Base-by-base conservation (phyloP, 1,284 basidiomycete species). In the Malassezia restricta region DNA sequence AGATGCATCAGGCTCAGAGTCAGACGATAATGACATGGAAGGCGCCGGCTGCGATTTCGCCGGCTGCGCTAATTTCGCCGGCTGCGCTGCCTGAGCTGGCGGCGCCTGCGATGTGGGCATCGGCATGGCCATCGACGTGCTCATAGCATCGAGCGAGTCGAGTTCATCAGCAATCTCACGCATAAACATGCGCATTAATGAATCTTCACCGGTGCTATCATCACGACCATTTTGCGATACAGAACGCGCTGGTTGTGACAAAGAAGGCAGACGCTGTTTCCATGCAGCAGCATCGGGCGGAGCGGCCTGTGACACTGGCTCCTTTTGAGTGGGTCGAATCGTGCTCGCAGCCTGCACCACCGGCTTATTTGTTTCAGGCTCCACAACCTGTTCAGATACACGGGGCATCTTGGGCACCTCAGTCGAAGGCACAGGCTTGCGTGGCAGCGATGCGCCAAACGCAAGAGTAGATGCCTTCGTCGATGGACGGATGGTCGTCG, bases 141-240 rank as follows among this genome's bases (percentile, higher is more conserved):
- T 42, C 32, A 55, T 48, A 9, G 63, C 61, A 8, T 66, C 62
- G 38, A 88, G 81, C 42, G 80, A 79, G 54, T 82, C 82, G 42
- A 89, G 79, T 63, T 86, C 84, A 39, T 86, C 82, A 6, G 83
- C 83, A 45, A 90, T 82, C 73, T 88, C 84, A 51, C 83, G 78
- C 74, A 88, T 85, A 74, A 87, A 87, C 38, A 79, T 74, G 56
- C 86, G 83, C 69, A 88, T 81, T 40, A 80, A 80, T 42, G 80
- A 81, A 62, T 86, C 83, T 3, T 49, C 52, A 15, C 39, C 39
- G 3, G 12, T 9, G 39, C 17, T 20, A 24, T 24, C 20, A 11
- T 35, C 33, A 3, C 35, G 30, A 14, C 46, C 40, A 9, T 17
- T 20, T 9, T 47, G 33, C 11, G 35, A 48, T 29, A 24, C 39